phyloP scores from a whole-genome alignment of 139 green algal genomes.

The Diplosphaera chodatii region DNA sequence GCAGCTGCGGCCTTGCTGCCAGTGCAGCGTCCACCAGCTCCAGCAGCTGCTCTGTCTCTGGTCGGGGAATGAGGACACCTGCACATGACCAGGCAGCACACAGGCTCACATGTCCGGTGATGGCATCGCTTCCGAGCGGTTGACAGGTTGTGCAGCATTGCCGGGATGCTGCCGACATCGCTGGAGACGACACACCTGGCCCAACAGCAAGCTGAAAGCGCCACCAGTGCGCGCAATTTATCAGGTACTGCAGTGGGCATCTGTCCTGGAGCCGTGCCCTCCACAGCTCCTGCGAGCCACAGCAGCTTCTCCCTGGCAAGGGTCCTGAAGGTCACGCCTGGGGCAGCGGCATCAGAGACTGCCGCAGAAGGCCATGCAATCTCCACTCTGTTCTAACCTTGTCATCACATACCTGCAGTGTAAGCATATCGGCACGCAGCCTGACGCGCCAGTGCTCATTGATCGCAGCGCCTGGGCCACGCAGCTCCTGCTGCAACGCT shows the following conservation, averaged over 20 bases:
- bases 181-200: not conserved
- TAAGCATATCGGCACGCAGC: conserved; percentile 29
- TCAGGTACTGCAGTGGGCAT: conserved; percentile 82
- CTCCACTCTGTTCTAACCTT: no score
- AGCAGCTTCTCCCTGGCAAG: not conserved
- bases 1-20: conserved; percentile 16
- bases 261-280: conserved; percentile 24
- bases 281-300: conserved; percentile 18
- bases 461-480: not conserved
- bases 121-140: no score
- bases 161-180: not conserved
- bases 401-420: conserved; percentile 9
- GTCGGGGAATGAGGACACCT: conserved; percentile 84
- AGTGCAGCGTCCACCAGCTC: conserved; percentile 56
- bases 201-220: conserved; percentile 68
- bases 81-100: no score
- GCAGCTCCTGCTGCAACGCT: conserved; percentile 23
- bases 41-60: conserved; percentile 85
- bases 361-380: not conserved
- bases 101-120: no score
- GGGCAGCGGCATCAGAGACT: no score
- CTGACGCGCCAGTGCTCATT: conserved; percentile 22
- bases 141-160: not conserved
- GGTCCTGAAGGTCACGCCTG: no score
- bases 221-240: conserved; percentile 71